Percentiles rank a stretch among this genome's conserved stretches.
Evolutionary conservation across 257 asterid genomes (phyloP).

Genomic region (Gentiana dahurica): DNA sequence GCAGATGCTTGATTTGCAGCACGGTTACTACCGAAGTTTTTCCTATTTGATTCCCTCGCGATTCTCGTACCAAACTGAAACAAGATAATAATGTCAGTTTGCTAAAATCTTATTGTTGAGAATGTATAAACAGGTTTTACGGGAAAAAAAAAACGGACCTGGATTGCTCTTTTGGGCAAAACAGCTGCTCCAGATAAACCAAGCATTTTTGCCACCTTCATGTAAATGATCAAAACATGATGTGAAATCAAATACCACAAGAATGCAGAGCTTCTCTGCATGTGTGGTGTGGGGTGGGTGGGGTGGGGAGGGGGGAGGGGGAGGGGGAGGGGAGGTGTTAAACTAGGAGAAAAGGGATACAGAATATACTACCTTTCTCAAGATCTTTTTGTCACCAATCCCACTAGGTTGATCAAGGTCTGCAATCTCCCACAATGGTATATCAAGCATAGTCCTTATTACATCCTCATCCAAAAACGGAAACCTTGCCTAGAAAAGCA

Average conservation of each 20-base stretch:
- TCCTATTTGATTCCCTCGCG: slow-evolving; percentile 87
- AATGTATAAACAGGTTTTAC: background rate
- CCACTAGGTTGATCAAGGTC: slow-evolving; percentile 90
- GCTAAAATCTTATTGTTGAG: background rate
- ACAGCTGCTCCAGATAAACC: slow-evolving; percentile 67
- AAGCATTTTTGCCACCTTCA: slow-evolving; percentile 77
- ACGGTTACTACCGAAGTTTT: slow-evolving; percentile 85
- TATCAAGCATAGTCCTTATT: slow-evolving; percentile 63
- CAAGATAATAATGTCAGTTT: background rate
- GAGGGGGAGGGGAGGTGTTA: background rate
- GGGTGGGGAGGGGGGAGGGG: background rate
- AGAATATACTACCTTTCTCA: slow-evolving; percentile 51
- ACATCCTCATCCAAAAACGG: slow-evolving; percentile 95
- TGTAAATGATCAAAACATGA: background rate
- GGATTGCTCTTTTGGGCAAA: slow-evolving; percentile 92
- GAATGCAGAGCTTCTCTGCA: background rate
- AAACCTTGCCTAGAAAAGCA: slow-evolving; percentile 54
- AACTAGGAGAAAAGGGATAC: no score
- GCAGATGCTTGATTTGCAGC: slow-evolving; percentile 97
- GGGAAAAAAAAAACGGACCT: slow-evolving; percentile 27
- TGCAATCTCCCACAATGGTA: slow-evolving; percentile 89
- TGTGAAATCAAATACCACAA: background rate
- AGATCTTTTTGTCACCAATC: slow-evolving; percentile 74
- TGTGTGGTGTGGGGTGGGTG: background rate
- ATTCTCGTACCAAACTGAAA: slow-evolving; percentile 83